These are phyloP conservation scores for Russula abietina DNA, from an alignment of 768 basidiomycete genomes.

Conservation along the genomic window DNA sequence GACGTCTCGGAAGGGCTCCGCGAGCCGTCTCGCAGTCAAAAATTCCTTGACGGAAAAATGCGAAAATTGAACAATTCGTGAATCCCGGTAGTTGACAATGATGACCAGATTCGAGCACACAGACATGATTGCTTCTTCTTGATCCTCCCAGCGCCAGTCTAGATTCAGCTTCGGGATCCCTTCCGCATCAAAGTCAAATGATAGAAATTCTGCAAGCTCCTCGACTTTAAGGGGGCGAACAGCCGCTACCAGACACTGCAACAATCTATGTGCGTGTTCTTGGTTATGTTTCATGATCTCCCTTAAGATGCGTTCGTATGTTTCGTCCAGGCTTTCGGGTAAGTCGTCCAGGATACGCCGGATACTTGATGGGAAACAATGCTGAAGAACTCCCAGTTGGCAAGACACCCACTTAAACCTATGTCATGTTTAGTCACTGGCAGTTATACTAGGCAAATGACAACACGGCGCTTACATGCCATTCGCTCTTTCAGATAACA, in stretches of 20 bases:
- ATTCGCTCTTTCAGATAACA: not conserved
- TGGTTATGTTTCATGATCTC: not conserved
- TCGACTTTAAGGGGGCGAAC: slow-evolving; percentile 5
- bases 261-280: not conserved
- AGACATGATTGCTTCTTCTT: not conserved
- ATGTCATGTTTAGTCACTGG: too few species aligned
- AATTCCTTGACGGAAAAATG: slow-evolving; percentile 1
- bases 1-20: not conserved
- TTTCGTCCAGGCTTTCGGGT: not conserved
- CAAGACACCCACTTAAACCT: not conserved
- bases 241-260: not conserved
- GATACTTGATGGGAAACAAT: not conserved
- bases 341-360: not conserved
- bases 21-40: not conserved
- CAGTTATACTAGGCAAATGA: too few species aligned
- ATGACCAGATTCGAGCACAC: not conserved
- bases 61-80: not conserved
- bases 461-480: not conserved
- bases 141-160: not conserved
- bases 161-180: not conserved
- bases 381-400: not conserved
- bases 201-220: not conserved
- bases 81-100: not conserved
- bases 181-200: not conserved
- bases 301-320: slow-evolving; percentile 1